These are phyloP conservation scores for Sporisorium graminicola DNA, from an alignment of 1,284 basidiomycete genomes.

Conservation along the genomic window DNA sequence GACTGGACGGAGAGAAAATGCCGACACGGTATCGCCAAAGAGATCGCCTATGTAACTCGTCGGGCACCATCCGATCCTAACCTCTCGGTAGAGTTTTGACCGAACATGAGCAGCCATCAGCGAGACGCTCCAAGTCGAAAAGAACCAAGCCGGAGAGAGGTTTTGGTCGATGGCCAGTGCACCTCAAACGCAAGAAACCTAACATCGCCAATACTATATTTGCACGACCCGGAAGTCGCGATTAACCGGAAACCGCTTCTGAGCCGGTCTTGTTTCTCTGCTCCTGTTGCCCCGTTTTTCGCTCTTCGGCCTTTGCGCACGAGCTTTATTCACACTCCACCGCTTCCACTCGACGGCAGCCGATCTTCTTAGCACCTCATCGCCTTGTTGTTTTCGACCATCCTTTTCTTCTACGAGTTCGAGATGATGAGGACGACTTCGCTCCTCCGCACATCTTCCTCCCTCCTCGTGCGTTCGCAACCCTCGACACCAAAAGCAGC, in stretches of 20 bases:
- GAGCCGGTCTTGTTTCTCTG: not conserved
- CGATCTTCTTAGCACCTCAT: no score
- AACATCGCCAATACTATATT: not conserved
- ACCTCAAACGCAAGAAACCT: not conserved
- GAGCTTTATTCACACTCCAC: no score
- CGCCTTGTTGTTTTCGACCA: no score
- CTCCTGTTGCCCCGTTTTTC: constrained; percentile 14
- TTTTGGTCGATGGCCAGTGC: not conserved
- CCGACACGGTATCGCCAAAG: not conserved
- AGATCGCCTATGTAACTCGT: no score
- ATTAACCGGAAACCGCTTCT: constrained; percentile 3
- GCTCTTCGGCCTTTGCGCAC: no score
- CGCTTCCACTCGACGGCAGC: no score
- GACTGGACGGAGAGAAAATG: not conserved
- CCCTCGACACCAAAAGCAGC: not conserved
- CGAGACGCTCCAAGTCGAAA: no score
- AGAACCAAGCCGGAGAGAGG: no score
- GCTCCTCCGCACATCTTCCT: constrained; percentile 32
- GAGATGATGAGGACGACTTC: constrained; percentile 45
- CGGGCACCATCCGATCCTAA: no score
- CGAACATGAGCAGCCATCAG: no score
- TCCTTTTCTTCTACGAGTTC: constrained; percentile 2
- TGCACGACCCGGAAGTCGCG: constrained; percentile 15
- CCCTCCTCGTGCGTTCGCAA: constrained; percentile 25
- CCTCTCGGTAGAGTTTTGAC: no score